Evolutionary conservation across 192 early-diverging fungal genomes (phyloP).

Genomic region (Ramicandelaber brevisporus): DNA sequence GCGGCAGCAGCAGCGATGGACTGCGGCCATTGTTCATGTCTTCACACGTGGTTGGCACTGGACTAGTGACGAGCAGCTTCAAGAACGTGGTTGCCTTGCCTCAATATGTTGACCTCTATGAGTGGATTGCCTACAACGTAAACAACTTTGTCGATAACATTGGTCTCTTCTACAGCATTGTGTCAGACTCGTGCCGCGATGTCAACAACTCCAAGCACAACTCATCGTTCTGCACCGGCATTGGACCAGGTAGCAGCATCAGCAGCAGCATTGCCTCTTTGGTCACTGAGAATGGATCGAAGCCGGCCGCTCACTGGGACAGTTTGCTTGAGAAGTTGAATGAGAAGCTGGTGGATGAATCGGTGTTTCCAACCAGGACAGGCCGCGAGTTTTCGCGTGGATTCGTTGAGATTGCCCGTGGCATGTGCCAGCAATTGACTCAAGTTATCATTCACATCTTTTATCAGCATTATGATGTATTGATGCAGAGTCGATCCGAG

Average conservation of each 20-base stretch:
- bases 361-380: constrained; percentile 79
- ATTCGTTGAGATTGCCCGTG: constrained; percentile 32
- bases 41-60: no score
- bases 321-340: constrained; percentile 74
- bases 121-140: constrained; percentile 73
- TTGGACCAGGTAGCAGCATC: constrained; percentile 6
- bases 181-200: constrained; percentile 83
- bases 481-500: constrained; percentile 60
- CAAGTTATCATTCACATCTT: constrained; percentile 88
- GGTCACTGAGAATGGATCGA: neutral
- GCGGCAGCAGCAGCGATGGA: no score
- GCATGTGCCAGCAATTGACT: constrained; percentile 65
- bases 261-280: neutral
- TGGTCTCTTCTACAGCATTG: constrained; percentile 69
- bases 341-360: constrained; percentile 65
- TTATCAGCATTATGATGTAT: constrained; percentile 64
- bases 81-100: constrained; percentile 73
- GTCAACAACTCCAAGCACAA: constrained; percentile 46
- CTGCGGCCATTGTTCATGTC: no score
- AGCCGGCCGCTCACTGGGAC: constrained; percentile 79
- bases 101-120: constrained; percentile 73
- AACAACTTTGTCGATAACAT: constrained; percentile 88
- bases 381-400: constrained; percentile 69
- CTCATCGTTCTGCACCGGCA: constrained; percentile 62
- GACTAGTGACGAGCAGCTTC: constrained; percentile 83